phyloP scores from a whole-genome alignment of 805 yeast species.

The Sugiyamaella smithiae region DNA sequence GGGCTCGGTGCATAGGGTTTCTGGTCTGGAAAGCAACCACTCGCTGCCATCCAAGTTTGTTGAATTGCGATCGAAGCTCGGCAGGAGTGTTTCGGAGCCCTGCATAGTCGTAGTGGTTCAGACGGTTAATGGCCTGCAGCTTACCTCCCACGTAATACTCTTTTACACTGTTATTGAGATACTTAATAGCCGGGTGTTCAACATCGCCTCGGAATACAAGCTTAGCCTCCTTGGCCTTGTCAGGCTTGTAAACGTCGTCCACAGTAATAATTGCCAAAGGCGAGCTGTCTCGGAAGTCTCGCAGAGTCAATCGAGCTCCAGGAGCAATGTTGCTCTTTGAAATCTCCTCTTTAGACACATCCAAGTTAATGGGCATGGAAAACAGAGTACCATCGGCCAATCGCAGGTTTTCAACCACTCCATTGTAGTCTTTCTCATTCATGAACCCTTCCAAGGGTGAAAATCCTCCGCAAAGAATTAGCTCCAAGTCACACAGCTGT shows the following conservation, averaged over 20 bases:
- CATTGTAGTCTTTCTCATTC: constrained; percentile 62
- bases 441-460: constrained; percentile 79
- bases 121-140: constrained; percentile 76
- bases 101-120: constrained; percentile 87
- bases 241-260: constrained; percentile 74
- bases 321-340: constrained; percentile 38
- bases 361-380: constrained; percentile 92
- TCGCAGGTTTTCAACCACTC: constrained; percentile 66
- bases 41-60: constrained; percentile 75
- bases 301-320: constrained; percentile 66
- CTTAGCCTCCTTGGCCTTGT: constrained; percentile 75
- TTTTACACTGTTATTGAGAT: constrained; percentile 69
- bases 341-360: constrained; percentile 56
- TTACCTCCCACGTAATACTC: constrained; percentile 87
- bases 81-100: constrained; percentile 87
- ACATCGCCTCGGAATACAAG: constrained; percentile 94
- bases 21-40: constrained; percentile 97
- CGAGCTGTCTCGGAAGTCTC: constrained; percentile 77
- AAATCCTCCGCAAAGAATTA: constrained; percentile 90
- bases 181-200: constrained; percentile 89
- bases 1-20: constrained; percentile 99
- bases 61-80: constrained; percentile 82
- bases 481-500: constrained; percentile 89
- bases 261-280: constrained; percentile 80
- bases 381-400: constrained; percentile 74